phyloP scores from a whole-genome alignment of 306 rosid genomes.

The Quercus wislizeni region DNA sequence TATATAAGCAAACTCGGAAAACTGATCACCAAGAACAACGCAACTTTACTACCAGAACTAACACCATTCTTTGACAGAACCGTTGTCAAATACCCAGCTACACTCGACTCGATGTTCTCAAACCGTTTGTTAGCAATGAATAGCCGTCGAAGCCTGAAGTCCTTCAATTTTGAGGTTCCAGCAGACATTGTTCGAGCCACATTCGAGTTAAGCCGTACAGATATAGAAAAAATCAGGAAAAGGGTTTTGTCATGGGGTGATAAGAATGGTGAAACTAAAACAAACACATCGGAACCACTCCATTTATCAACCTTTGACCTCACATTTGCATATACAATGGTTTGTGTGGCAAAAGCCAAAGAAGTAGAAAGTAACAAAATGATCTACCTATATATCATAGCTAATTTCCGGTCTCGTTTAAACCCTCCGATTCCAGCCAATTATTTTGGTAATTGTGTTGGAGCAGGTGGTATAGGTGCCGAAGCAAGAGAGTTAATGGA shows the following conservation, averaged over 20 bases:
- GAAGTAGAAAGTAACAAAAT: not conserved
- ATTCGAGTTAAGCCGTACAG: slow-evolving; percentile 24
- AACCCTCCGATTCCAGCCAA: slow-evolving; percentile 15
- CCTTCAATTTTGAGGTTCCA: slow-evolving; percentile 9
- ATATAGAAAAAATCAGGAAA: slow-evolving; percentile 24
- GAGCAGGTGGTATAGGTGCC: not conserved
- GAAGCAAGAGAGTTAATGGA: slow-evolving; percentile 7
- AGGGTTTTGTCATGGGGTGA: no score
- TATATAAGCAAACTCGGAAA: slow-evolving; percentile 17
- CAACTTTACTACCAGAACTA: slow-evolving; percentile 17
- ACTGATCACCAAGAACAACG: not conserved
- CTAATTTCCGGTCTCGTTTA: slow-evolving; percentile 34
- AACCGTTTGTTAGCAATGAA: not conserved
- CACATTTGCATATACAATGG: slow-evolving; percentile 25
- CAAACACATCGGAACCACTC: not conserved
- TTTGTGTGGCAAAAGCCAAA: slow-evolving; percentile 34
- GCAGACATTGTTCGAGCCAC: slow-evolving; percentile 29
- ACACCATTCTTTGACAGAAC: slow-evolving; percentile 45
- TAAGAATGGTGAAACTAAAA: slow-evolving; percentile 1
- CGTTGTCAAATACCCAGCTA: slow-evolving; percentile 25
- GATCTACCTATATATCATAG: not conserved
- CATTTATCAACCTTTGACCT: slow-evolving; percentile 35
- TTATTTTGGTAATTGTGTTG: slow-evolving; percentile 50
- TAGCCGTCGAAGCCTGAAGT: slow-evolving; percentile 28
- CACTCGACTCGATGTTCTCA: not conserved